These are phyloP conservation scores for Friedmanniomyces simplex DNA, from an alignment of 495 filamentous ascomycete genomes.

Conservation along the genomic window DNA sequence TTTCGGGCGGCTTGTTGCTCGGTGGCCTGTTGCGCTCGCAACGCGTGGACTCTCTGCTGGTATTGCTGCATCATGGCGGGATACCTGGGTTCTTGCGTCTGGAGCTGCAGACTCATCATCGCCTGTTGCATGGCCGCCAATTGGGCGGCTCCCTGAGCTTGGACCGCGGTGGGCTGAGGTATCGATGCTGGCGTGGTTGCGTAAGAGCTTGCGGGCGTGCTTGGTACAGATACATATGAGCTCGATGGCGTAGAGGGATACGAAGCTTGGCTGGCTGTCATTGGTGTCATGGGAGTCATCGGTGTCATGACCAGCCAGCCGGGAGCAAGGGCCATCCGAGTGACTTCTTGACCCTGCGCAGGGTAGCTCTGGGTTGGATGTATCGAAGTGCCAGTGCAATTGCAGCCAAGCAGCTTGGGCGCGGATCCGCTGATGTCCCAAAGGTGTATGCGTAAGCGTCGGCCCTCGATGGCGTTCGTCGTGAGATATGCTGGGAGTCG, in stretches of 20 bases:
- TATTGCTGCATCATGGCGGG: conserved; percentile 1
- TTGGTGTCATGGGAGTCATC: neutral
- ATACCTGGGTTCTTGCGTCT: neutral
- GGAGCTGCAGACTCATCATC: neutral
- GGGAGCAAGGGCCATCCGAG: neutral
- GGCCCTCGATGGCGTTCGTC: neutral
- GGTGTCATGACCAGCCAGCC: conserved; percentile 1
- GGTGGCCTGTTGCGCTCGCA: neutral
- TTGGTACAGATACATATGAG: neutral
- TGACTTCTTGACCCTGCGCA: neutral
- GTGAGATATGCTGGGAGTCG: conserved; percentile 6
- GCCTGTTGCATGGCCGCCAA: neutral
- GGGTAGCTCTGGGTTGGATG: neutral
- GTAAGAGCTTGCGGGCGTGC: neutral
- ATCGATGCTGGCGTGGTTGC: neutral
- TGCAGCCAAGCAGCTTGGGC: conserved; percentile 4
- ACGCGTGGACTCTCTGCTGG: neutral
- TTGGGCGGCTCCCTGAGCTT: neutral
- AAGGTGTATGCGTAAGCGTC: conserved; percentile 4
- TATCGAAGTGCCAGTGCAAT: neutral
- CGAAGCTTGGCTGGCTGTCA: neutral
- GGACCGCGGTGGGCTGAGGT: neutral
- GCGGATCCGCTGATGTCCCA: conserved; percentile 2
- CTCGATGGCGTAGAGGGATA: neutral
- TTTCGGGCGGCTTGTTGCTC: neutral